Evolutionary conservation across 208 protist species (phyloP).

Genomic region (Acanthamoeba royreba): DNA sequence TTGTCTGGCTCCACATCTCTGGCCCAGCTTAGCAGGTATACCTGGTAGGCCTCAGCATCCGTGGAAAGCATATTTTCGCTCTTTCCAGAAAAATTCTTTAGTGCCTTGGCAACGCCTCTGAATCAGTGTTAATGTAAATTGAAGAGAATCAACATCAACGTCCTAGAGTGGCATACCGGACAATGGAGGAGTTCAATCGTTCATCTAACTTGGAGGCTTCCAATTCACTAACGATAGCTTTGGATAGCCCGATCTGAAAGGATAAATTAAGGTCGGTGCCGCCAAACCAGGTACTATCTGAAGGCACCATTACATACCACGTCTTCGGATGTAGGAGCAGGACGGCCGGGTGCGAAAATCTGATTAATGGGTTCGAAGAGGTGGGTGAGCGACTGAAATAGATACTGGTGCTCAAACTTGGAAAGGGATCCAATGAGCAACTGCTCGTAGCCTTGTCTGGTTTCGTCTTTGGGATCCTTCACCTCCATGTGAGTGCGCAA

Average conservation of each 20-base stretch:
- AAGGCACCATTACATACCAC: conserved; percentile 7
- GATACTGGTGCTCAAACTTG: conserved; percentile 41
- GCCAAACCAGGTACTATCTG: too few relatives aligned
- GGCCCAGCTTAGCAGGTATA: not conserved
- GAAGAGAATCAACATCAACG: too few relatives aligned
- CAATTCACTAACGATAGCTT: not conserved
- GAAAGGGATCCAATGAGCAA: not conserved
- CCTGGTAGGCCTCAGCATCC: conserved; percentile 26
- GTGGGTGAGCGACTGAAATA: not conserved
- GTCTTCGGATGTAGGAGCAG: not conserved
- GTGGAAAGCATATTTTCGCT: not conserved
- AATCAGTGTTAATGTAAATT: not conserved
- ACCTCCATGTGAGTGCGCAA: conserved; percentile 33
- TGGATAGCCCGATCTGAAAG: not conserved
- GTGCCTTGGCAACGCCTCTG: not conserved
- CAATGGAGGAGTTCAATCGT: not conserved
- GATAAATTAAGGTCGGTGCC: too few relatives aligned
- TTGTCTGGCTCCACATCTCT: not conserved
- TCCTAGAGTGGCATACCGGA: not conserved
- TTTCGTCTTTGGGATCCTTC: not conserved
- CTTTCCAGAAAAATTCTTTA: not conserved
- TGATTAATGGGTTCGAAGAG: conserved; percentile 40
- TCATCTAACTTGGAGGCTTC: not conserved
- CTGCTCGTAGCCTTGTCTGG: not conserved
- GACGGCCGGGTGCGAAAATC: not conserved